These are phyloP conservation scores for Emydomyces testavorans DNA, from an alignment of 2,329 filamentous ascomycete genomes.

Conservation along the genomic window DNA sequence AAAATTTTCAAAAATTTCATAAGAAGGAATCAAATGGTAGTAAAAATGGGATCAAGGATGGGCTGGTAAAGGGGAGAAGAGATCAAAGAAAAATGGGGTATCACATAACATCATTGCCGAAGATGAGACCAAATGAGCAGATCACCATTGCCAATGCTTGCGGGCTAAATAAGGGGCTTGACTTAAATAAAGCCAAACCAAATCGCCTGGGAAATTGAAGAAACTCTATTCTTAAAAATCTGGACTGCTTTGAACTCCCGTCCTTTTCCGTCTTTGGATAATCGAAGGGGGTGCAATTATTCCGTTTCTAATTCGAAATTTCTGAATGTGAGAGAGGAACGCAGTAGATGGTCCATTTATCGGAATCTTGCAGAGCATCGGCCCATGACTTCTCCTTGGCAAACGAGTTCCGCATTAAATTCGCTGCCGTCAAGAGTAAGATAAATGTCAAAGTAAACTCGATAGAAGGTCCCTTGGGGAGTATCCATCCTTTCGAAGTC, in stretches of 20 bases:
- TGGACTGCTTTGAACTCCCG: conserved; percentile 3
- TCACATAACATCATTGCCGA: conserved; percentile 7
- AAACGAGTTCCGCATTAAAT: conserved; percentile 97
- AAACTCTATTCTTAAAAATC: conserved; percentile 2
- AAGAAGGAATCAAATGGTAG: background rate
- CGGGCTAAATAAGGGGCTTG: background rate
- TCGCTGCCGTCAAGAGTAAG: conserved; percentile 93
- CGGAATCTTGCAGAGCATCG: conserved; percentile 83
- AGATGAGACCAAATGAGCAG: conserved; percentile 1
- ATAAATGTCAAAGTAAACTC: conserved; percentile 59
- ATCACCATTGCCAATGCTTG: background rate
- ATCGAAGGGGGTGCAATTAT: background rate
- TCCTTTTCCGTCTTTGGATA: background rate
- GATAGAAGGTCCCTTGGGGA: conserved; percentile 90
- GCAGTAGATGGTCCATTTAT: conserved; percentile 27
- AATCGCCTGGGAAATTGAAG: background rate
- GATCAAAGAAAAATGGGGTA: conserved; percentile 2
- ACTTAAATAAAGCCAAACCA: background rate
- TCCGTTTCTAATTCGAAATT: background rate
- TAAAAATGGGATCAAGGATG: background rate
- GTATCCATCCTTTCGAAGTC: conserved; percentile 99
- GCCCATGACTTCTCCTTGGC: conserved; percentile 98
- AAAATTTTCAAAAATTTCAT: background rate
- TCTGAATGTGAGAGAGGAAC: background rate
- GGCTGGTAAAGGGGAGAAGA: background rate